A percentile compares a stretch with the other conserved stretches of the same genome.
These are phyloP conservation scores for Umbelopsis vinacea DNA, from an alignment of 192 early-diverging fungal species.

Conservation along the genomic window DNA sequence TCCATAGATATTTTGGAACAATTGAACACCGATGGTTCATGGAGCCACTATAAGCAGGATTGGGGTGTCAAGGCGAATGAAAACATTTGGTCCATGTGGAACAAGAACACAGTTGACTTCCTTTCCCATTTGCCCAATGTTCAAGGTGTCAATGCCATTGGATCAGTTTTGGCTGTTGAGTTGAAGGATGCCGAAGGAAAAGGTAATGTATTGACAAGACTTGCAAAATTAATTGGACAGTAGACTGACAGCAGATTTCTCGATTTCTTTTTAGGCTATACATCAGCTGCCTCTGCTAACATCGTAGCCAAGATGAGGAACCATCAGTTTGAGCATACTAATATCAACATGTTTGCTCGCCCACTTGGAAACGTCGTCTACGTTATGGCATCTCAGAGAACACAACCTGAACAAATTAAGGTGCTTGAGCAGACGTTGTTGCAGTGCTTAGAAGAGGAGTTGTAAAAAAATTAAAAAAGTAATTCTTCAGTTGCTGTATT, in stretches of 20 bases:
- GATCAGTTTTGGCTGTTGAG: conserved; percentile 71
- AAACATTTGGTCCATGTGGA: conserved; percentile 49
- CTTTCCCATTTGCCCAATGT: conserved; percentile 63
- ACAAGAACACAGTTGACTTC: conserved; percentile 36
- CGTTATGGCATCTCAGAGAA: conserved; percentile 67
- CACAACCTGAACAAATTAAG: conserved; percentile 42
- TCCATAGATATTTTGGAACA: conserved; percentile 56
- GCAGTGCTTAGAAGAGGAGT: conserved; percentile 10
- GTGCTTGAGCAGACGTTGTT: conserved; percentile 53
- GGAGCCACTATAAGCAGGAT: conserved; percentile 36
- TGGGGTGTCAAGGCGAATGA: conserved; percentile 39
- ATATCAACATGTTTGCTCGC: conserved; percentile 60
- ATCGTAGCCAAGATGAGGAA: conserved; percentile 44
- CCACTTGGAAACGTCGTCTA: conserved; percentile 83
- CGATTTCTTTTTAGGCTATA: conserved; percentile 48
- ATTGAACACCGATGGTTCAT: conserved; percentile 40
- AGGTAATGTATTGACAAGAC: conserved; percentile 14
- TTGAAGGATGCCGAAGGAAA: conserved; percentile 46
- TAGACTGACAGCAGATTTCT: background rate
- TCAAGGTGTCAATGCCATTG: conserved; percentile 68
- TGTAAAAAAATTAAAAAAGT: background rate
- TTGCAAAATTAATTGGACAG: too few species aligned
- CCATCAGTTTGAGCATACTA: conserved; percentile 27
- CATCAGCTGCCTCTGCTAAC: conserved; percentile 44
- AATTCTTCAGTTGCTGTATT: background rate